Evolutionary conservation across 768 basidiomycete genomes (phyloP).

Genomic region (Suillus discolor): DNA sequence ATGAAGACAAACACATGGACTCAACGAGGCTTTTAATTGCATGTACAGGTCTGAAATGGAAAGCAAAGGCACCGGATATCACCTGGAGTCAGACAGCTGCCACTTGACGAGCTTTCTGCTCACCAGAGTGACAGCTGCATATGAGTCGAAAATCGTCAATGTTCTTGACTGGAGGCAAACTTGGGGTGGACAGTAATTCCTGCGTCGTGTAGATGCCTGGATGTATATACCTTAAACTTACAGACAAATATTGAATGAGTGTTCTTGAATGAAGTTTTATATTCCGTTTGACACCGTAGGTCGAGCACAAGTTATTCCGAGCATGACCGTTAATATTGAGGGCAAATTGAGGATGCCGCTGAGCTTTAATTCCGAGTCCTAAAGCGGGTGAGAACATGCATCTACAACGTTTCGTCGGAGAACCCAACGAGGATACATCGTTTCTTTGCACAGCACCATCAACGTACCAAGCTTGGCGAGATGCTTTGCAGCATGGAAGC

Average conservation of each 20-base stretch:
- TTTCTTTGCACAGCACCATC: constrained; percentile 1
- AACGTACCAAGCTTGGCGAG: neutral
- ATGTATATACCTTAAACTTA: neutral
- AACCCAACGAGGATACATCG: constrained; percentile 3
- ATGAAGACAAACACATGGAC: constrained; percentile 27
- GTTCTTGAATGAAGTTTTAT: neutral
- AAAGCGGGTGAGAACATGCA: neutral
- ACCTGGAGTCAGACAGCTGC: neutral
- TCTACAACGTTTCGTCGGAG: neutral
- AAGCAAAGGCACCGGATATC: neutral
- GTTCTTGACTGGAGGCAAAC: neutral
- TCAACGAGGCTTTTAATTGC: constrained; percentile 15
- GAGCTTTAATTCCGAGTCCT: neutral
- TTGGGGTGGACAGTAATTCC: neutral
- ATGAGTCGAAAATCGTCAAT: neutral
- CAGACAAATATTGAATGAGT: neutral
- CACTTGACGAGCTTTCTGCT: neutral
- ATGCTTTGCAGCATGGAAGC: constrained; percentile 2
- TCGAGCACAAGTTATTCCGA: neutral
- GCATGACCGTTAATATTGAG: neutral
- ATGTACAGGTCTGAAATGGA: constrained; percentile 1
- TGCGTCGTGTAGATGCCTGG: neutral
- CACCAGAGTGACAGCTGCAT: neutral
- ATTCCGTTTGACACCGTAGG: neutral
- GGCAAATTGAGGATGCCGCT: neutral